These are phyloP conservation scores for Flaveria ramosissima DNA, from an alignment of 129 eudicot species.

Conservation along the genomic window DNA sequence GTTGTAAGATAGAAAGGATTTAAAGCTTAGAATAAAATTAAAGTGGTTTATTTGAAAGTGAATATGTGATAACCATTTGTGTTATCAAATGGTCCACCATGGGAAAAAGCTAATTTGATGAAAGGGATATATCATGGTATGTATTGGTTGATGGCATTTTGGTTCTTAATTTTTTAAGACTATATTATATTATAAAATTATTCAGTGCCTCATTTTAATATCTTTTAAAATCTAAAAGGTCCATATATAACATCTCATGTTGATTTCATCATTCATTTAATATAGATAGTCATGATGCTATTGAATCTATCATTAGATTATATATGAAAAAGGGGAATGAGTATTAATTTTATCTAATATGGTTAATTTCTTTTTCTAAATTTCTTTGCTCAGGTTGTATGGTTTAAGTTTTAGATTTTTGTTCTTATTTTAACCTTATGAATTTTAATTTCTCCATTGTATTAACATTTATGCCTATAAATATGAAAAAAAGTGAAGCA, in stretches of 20 bases:
- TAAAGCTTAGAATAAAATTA: constrained; percentile 18
- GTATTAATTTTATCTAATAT: no score
- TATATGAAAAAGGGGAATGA: background rate
- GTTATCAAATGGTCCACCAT: constrained; percentile 38
- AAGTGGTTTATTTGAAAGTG: constrained; percentile 21
- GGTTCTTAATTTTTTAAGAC: background rate
- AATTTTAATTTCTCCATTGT: no score
- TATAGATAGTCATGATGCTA: no score
- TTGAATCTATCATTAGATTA: background rate
- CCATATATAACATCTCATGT: background rate
- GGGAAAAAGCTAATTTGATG: constrained; percentile 12
- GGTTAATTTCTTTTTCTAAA: no score
- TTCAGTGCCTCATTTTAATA: background rate
- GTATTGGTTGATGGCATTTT: background rate
- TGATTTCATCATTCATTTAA: background rate
- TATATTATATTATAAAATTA: background rate
- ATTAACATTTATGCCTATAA: no score
- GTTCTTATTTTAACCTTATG: no score
- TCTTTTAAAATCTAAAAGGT: background rate
- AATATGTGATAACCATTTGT: constrained; percentile 30
- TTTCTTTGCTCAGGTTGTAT: no score
- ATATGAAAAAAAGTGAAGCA: no score
- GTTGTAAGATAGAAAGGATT: constrained; percentile 25
- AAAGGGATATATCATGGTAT: constrained; percentile 7
- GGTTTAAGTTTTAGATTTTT: no score